Base-by-base conservation (phyloP, 768 basidiomycete species). In the Boletus rubroflammeus region DNA sequence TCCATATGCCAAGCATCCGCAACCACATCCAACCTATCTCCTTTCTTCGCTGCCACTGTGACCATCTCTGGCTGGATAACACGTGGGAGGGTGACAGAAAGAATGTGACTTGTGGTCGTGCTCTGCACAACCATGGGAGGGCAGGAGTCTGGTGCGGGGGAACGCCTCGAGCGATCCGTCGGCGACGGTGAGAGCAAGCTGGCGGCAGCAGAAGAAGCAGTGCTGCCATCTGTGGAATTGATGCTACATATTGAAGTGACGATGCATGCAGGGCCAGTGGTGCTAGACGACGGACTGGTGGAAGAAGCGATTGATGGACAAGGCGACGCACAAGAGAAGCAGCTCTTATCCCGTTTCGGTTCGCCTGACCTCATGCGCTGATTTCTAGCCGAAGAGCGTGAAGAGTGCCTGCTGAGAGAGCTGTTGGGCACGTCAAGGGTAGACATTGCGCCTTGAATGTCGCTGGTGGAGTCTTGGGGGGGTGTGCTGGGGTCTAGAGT, bases 1-100 rank as follows among this genome's bases (percentile, higher is more conserved):
- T 84, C 82, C 68, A 76, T 74, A 64, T 83, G 78, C 82, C 83
- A 85, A 41, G 81, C 81, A 63, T 84, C 82, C 21, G 83, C 83
- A 23, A 83, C 76, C 15, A 85, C 75, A 51, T 76, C 73, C 50
- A 85, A 65, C 60, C 75, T 78, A 63, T 83, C 80, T 5, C 82
- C 83, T 60, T 77, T 79, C 64, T 82, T 82, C 40, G 79, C 83
- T 32, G 76, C 77, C 45, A 85, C 77, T 5, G 82, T 85, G 26
- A 85, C 81, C 83, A 85, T 85, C 63, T 85, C 83, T 14, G 81
- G 76, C 58, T 75, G 67, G 42, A 79, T 77, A 10, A 70, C 69
- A 45, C 68, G 62, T 9, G 82, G 81, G 13, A 85, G 76, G 40
- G 67, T 67, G 14, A 83, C 78, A 28, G 71, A 71, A n/a, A 84